A percentile compares a stretch with the other conserved stretches of the same genome.
Conservation (phyloP, 306 rosid species). For the Styphnolobium japonicum region DNA sequence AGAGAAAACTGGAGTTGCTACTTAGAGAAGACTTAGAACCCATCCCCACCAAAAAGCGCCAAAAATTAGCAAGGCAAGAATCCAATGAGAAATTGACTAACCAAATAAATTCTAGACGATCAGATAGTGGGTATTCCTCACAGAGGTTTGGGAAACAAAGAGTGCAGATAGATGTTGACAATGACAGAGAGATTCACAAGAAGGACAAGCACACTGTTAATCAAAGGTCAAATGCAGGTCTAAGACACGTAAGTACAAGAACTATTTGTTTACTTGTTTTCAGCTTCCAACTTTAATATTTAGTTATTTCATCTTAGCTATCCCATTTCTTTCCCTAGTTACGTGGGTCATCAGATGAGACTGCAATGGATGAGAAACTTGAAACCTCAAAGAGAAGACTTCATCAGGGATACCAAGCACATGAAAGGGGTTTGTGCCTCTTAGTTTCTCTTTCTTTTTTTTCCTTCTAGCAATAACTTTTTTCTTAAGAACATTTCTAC, state of each 20-base stretch:
- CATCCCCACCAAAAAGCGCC: constrained; percentile 23
- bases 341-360: constrained; percentile 33
- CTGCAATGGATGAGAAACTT: constrained; percentile 40
- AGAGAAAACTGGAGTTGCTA: constrained; percentile 23
- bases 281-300: not conserved
- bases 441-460: not conserved
- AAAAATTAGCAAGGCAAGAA: not conserved
- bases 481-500: not conserved
- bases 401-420: constrained; percentile 52
- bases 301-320: not conserved
- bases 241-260: constrained; percentile 27
- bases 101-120: not conserved
- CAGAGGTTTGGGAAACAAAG: constrained; percentile 22
- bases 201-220: not conserved
- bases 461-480: not conserved
- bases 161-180: constrained; percentile 21
- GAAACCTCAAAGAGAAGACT: constrained; percentile 67
- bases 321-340: constrained; percentile 20
- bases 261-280: not conserved
- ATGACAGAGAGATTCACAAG: not conserved
- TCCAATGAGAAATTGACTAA: not conserved
- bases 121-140: constrained; percentile 2
- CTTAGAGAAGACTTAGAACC: constrained; percentile 16
- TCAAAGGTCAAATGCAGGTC: constrained; percentile 20
- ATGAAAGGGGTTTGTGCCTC: constrained; percentile 41